These are phyloP conservation scores for Trichomonascaceae sp. DNA, from an alignment of 1,139 yeast genomes.

Conservation along the genomic window DNA sequence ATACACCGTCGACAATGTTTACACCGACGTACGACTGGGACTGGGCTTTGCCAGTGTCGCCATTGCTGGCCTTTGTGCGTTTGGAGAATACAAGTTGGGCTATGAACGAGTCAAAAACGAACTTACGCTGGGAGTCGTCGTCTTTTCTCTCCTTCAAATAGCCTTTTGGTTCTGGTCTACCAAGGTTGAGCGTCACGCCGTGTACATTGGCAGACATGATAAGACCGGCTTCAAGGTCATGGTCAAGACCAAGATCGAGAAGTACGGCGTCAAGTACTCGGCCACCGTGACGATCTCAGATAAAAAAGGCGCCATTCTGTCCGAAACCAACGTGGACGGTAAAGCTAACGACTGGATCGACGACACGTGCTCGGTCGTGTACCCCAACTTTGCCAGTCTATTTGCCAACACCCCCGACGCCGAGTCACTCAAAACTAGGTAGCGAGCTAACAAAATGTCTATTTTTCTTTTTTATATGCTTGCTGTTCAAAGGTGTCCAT, in stretches of 20 bases:
- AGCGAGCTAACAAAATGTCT: too few relatives aligned
- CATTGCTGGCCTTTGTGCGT: conserved; percentile 53
- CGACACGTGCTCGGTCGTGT: conserved; percentile 17
- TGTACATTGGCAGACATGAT: conserved; percentile 43
- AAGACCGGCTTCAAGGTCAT: conserved; percentile 9
- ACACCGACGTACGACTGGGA: conserved; percentile 50
- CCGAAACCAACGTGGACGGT: conserved; percentile 5
- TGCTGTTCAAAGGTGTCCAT: conserved; percentile 8
- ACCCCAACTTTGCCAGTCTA: conserved; percentile 11
- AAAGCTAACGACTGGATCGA: conserved; percentile 19
- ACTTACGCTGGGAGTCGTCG: conserved; percentile 33
- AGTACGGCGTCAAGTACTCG: conserved; percentile 36
- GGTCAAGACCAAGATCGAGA: conserved; percentile 22
- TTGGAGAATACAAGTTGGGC: conserved; percentile 50
- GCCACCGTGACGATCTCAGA: conserved; percentile 24
- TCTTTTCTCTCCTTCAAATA: conserved; percentile 40
- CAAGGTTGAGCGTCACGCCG: conserved; percentile 40
- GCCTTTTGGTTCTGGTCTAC: conserved; percentile 37
- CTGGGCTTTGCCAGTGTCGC: conserved; percentile 58
- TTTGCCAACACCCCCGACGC: not conserved
- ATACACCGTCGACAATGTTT: conserved; percentile 43
- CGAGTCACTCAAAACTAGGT: too few relatives aligned
- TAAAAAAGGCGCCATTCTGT: conserved; percentile 13
- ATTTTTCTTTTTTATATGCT: conserved; percentile 4
- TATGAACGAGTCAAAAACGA: conserved; percentile 29